Conservation (phyloP, 768 basidiomycete genomes). For the Leucogyrophana mollusca region DNA sequence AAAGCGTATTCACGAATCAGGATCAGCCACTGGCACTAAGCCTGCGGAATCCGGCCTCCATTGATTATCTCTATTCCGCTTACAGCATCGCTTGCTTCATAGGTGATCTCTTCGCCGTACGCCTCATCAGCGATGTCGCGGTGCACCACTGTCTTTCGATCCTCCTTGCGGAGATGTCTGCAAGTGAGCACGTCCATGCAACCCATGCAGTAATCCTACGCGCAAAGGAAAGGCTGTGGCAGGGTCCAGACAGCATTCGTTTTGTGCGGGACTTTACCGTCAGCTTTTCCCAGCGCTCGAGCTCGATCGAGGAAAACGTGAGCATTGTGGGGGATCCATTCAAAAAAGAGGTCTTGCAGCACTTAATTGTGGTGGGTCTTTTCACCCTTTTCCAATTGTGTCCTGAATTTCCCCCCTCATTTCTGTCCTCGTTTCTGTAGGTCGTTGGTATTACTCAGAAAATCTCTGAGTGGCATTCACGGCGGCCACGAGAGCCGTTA, state of each 20-base stretch:
- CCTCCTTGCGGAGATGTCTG: slow-evolving; percentile 20
- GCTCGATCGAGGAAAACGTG: slow-evolving; percentile 1
- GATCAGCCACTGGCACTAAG: slow-evolving; percentile 13
- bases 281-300: slow-evolving; percentile 4
- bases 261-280: slow-evolving; percentile 3
- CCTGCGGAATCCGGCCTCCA: slow-evolving; percentile 11
- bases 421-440: no score
- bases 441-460: no score
- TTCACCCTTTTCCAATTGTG: no score
- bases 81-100: slow-evolving; percentile 22
- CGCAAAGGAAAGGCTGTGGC: slow-evolving; percentile 23
- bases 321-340: neutral
- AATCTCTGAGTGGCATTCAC: no score
- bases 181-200: slow-evolving; percentile 27
- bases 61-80: slow-evolving; percentile 19
- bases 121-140: slow-evolving; percentile 9
- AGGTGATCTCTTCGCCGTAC: slow-evolving; percentile 24
- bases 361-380: no score
- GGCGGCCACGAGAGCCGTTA: no score
- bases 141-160: slow-evolving; percentile 21
- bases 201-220: slow-evolving; percentile 17
- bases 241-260: slow-evolving; percentile 7
- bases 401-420: no score
- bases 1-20: slow-evolving; percentile 7
- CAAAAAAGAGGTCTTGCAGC: no score